A percentile compares a stretch with the other conserved stretches of the same genome.
Evolutionary conservation across 164 flowering plant genomes (phyloP).

Genomic region (Vitis rupestris): DNA sequence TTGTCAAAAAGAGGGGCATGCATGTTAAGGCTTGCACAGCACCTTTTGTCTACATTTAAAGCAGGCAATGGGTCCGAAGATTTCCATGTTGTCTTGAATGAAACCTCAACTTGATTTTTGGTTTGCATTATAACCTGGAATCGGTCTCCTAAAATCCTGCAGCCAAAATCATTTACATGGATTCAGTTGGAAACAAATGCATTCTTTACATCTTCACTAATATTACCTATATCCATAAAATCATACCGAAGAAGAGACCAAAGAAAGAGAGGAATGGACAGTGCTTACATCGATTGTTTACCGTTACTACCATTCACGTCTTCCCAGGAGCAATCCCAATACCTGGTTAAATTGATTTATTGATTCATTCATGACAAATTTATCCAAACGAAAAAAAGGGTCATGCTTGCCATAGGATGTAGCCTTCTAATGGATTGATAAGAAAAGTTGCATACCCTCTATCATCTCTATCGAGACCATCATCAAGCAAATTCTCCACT

Average conservation of each 20-base stretch:
- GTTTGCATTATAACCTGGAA: conserved; percentile 31
- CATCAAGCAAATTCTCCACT: conserved; percentile 24
- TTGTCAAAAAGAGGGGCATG: too few relatives aligned
- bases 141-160: conserved; percentile 37
- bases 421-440: background rate
- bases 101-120: conserved; percentile 49
- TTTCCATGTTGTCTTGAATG: conserved; percentile 42
- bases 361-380: too few relatives aligned
- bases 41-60: conserved; percentile 55
- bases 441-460: conserved; percentile 18
- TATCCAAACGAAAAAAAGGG: background rate
- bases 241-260: too few relatives aligned
- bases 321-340: too few relatives aligned
- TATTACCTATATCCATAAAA: too few relatives aligned
- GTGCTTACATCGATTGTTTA: too few relatives aligned
- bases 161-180: background rate
- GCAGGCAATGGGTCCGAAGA: conserved; percentile 30
- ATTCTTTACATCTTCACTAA: background rate
- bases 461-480: background rate
- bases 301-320: too few relatives aligned
- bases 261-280: too few relatives aligned
- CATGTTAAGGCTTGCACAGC: background rate
- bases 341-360: too few relatives aligned
- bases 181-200: background rate
- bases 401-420: too few relatives aligned